Evolutionary conservation across 352 stramenopile genomes (phyloP).

Genomic region (Globisporangium takayamanum): DNA sequence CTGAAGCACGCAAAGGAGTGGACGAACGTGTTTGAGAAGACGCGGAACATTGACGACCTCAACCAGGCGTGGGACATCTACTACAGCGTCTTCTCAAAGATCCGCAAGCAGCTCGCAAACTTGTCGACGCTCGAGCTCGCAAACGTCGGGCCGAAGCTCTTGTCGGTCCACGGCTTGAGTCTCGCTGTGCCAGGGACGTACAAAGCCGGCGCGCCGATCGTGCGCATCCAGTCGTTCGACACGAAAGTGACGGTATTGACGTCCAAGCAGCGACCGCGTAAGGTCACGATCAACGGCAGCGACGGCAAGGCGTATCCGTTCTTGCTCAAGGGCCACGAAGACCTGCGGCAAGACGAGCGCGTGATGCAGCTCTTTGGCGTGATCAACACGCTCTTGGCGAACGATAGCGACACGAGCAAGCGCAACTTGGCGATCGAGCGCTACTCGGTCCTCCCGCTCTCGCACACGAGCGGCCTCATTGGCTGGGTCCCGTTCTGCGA

Average conservation of each 20-base stretch:
- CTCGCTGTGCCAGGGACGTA: slow-evolving; percentile 95
- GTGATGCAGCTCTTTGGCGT: slow-evolving; percentile 99
- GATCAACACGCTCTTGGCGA: slow-evolving; percentile 98
- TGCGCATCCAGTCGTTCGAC: slow-evolving; percentile 91
- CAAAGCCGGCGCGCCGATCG: slow-evolving; percentile 78
- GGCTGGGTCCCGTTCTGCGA: slow-evolving; percentile 99
- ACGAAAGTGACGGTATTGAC: slow-evolving; percentile 95
- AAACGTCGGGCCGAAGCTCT: slow-evolving; percentile 95
- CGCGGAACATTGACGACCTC: slow-evolving; percentile 73
- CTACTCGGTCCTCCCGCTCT: slow-evolving; percentile 98
- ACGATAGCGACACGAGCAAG: slow-evolving; percentile 97
- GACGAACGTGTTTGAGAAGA: slow-evolving; percentile 74
- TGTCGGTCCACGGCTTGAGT: slow-evolving; percentile 91
- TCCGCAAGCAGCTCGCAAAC: slow-evolving; percentile 90
- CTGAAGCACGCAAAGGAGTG: slow-evolving; percentile 83
- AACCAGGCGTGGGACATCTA: slow-evolving; percentile 98
- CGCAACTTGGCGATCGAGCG: slow-evolving; percentile 97
- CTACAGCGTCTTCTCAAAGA: slow-evolving; percentile 97
- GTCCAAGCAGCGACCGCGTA: slow-evolving; percentile 98
- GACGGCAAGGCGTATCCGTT: slow-evolving; percentile 99
- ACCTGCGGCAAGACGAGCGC: slow-evolving; percentile 99
- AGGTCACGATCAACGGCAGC: slow-evolving; percentile 97
- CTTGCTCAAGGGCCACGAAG: slow-evolving; percentile 99
- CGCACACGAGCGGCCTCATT: slow-evolving; percentile 97
- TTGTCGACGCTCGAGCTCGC: slow-evolving; percentile 96